phyloP scores from a whole-genome alignment of 768 basidiomycete species.

The Suillus paluster region DNA sequence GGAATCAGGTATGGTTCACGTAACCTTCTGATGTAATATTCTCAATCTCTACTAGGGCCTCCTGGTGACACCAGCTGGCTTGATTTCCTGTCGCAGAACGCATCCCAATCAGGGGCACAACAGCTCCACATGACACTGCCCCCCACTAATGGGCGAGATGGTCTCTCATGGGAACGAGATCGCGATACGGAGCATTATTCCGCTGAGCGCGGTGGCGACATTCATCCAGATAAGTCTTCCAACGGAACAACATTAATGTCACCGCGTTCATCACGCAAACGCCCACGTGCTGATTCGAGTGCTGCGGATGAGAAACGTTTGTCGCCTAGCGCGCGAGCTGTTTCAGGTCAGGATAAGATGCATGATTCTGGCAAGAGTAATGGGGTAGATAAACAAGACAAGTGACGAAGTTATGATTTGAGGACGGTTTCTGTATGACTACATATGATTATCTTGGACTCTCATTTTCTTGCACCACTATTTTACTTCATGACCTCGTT shows the following conservation, averaged over 20 bases:
- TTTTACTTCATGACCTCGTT: constrained; percentile 10
- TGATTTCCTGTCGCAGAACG: constrained; percentile 35
- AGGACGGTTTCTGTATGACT: not conserved
- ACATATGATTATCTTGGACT: constrained; percentile 7
- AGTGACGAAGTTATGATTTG: constrained; percentile 15
- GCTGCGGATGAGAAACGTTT: constrained; percentile 22
- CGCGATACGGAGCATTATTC: constrained; percentile 32
- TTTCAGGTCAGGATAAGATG: constrained; percentile 22
- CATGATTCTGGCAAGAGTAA: constrained; percentile 19
- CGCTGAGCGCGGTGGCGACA: constrained; percentile 28
- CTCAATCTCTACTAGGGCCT: constrained; percentile 22
- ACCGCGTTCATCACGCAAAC: constrained; percentile 31
- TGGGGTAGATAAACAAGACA: constrained; percentile 32
- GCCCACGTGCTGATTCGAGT: constrained; percentile 27
- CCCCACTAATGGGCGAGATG: constrained; percentile 27
- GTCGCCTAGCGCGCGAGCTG: constrained; percentile 17
- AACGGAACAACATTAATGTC: constrained; percentile 24
- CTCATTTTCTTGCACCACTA: not conserved
- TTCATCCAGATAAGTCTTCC: constrained; percentile 21
- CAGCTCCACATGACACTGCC: constrained; percentile 36
- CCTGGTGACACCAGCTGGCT: constrained; percentile 38
- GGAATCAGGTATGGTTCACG: constrained; percentile 24
- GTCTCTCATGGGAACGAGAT: constrained; percentile 37
- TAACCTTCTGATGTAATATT: not conserved
- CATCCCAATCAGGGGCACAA: constrained; percentile 28